Base-by-base conservation (phyloP, 768 basidiomycete genomes). In the Gloeostereum incarnatum region DNA sequence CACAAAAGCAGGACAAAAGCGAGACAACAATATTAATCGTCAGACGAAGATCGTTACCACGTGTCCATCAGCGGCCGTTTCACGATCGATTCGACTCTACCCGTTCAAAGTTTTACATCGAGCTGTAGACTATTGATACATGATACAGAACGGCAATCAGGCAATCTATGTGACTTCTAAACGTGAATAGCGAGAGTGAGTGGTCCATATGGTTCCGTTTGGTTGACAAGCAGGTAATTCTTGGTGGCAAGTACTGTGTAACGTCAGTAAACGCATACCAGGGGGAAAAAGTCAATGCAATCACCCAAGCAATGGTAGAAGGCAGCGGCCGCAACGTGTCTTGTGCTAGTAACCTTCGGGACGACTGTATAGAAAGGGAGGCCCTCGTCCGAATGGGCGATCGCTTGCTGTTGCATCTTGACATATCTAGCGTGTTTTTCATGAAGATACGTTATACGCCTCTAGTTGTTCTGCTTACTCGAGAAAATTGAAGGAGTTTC, bases 231-330 rank as follows among this genome's bases (percentile, higher is more conserved):
- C 36, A 91, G 44, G 11, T 86, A 64, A 45, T 80, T 65, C 53
- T 90, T 91, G 16, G 86, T 89, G 8, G 75, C 72, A 32, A 91
- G 69, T 38, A 85, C 88, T 91, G 26, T 31, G 39, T 18, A 11
- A 24, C 33, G 23, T 41, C 30, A 44, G 31, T 13, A 23, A 39
- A 32, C 30, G 40, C 27, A 39, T 31, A 24, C 22, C 31, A 39
- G 16, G 17, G 11, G 48, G 58, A 24, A 17, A 21, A 39, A 26
- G 36, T 24, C 10, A 29, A 38, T 19, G 5, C 24, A 55, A 69
- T 25, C 42, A 88, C 88, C 86, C 30, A 91, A 67, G 53, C 86
- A 88, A 47, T 91, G 85, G 55, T 91, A 87, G 54, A 91, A 80
- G 3, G 78, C 88, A 11, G 82, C 75, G 6, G 87, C 78, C 7